Base-by-base conservation (phyloP, 768 basidiomycete genomes). In the Sporobolomyces pararoseus region DNA sequence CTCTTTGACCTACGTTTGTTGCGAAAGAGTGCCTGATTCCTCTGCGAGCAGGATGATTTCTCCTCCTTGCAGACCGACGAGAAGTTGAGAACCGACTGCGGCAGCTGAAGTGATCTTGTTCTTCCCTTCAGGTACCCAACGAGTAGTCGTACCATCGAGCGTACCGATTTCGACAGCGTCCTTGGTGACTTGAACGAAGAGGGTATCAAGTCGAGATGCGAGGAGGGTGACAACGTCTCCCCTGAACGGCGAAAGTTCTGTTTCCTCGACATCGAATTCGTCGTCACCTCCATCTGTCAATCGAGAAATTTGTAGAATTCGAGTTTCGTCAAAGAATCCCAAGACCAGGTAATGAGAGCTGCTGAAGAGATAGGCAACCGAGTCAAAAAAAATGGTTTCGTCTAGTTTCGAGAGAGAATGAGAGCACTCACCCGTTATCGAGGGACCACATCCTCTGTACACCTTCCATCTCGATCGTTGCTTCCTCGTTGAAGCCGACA, bases 101-200 rank as follows among this genome's bases (percentile, higher is more conserved):
- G 64, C 54, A 4, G 77, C 74, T 0, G 71, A 46, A 7, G 73
- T 69, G 14, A 76, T 58, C 32, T 75, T 75, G 44, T 71, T 62
- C 14, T 61, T 60, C 0, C 68, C 35, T 14, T 49, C 63, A 2
- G 58, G 35, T 21, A 14, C 31, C 73, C 73, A 74, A 7, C n/a
- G 50, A 4, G 39, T 31, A 66, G 61, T 80, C 73, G 47, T 82
- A 78, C 46, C 82, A 73, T 76, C 76, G n/a, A 21, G 17, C 71
- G 89, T 85, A 7, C 89, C 77, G 27, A 90, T 79, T 27, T 81
- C 77, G 7, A 86, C 83, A 7, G 83, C 84, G 23, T 80, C 81
- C 7, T 84, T 79, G 2, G 89, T 89, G 21, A 92, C 87, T 79
- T 94, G 92, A 0, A 91, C 83, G 12, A 88, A 77, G 0, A 87